phyloP scores from a whole-genome alignment of 2,329 filamentous ascomycete species.

The Blastomyces percursus region DNA sequence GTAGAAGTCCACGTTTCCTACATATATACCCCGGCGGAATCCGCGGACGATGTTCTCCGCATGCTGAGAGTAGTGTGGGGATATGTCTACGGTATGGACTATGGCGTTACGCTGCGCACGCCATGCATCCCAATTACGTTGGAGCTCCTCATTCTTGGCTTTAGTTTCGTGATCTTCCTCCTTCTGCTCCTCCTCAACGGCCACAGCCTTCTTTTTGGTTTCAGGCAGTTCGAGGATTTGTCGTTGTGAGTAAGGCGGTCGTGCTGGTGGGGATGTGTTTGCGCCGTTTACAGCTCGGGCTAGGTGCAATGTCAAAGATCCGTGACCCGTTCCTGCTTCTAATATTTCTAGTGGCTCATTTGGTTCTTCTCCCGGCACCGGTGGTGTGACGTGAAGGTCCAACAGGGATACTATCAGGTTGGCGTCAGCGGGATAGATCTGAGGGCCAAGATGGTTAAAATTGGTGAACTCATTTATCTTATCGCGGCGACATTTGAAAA shows the following conservation, averaged over 20 bases:
- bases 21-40: conserved; percentile 61
- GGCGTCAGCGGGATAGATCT: conserved; percentile 66
- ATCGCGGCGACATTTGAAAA: not conserved
- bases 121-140: conserved; percentile 37
- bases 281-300: conserved; percentile 65
- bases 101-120: conserved; percentile 50
- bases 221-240: conserved; percentile 17
- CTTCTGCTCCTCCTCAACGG: conserved; percentile 16
- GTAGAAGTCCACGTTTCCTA: conserved; percentile 61
- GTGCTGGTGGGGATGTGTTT: conserved; percentile 45
- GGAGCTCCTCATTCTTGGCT: conserved; percentile 15
- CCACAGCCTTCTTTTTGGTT: conserved; percentile 16
- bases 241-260: conserved; percentile 29
- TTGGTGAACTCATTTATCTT: conserved; percentile 7
- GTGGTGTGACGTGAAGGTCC: conserved; percentile 53
- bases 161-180: conserved; percentile 14
- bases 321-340: conserved; percentile 78
- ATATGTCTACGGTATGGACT: conserved; percentile 64
- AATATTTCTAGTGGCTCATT: conserved; percentile 57
- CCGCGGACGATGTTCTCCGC: conserved; percentile 54
- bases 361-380: conserved; percentile 20
- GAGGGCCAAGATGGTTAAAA: conserved; percentile 17
- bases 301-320: conserved; percentile 63
- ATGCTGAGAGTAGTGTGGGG: conserved; percentile 49
- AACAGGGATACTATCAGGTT: conserved; percentile 64